A percentile compares a stretch with the other conserved stretches of the same genome.
Evolutionary conservation across 2,329 filamentous ascomycete genomes (phyloP).

Genomic region (Pyrenophora teres): DNA sequence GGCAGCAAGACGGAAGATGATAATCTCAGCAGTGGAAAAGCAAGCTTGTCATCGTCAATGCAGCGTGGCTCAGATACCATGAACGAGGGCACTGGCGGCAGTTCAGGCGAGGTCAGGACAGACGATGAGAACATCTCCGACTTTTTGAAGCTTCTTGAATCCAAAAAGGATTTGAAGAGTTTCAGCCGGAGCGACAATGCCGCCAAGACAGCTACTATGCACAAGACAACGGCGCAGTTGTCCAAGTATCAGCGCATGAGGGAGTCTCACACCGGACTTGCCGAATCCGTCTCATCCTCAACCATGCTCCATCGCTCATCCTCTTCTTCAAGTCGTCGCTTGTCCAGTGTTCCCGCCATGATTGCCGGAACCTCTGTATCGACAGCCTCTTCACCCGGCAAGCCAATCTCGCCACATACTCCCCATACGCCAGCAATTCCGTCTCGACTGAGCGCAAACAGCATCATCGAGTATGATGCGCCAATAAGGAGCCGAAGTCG

Average conservation of each 20-base stretch:
- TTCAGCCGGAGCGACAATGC: slow-evolving; percentile 69
- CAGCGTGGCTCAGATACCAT: slow-evolving; percentile 80
- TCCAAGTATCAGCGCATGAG: slow-evolving; percentile 86
- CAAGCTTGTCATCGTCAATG: slow-evolving; percentile 71
- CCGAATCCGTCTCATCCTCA: slow-evolving; percentile 92
- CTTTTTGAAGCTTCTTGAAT: slow-evolving; percentile 87
- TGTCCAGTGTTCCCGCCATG: slow-evolving; percentile 67
- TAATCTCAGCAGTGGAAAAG: slow-evolving; percentile 78
- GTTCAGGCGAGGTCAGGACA: slow-evolving; percentile 68
- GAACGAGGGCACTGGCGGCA: slow-evolving; percentile 68
- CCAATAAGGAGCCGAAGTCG: slow-evolving; percentile 40
- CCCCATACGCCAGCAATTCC: slow-evolving; percentile 93
- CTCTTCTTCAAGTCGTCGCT: slow-evolving; percentile 75
- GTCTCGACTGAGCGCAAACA: slow-evolving; percentile 89
- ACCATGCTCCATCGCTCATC: slow-evolving; percentile 82
- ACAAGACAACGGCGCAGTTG: slow-evolving; percentile 77
- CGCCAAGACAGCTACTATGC: slow-evolving; percentile 69
- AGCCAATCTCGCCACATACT: slow-evolving; percentile 86
- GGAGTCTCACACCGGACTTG: slow-evolving; percentile 85
- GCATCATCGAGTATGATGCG: slow-evolving; percentile 70
- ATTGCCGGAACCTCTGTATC: slow-evolving; percentile 72
- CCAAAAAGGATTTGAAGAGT: slow-evolving; percentile 81
- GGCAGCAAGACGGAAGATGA: slow-evolving; percentile 74
- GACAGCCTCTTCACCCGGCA: slow-evolving; percentile 83
- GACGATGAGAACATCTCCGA: slow-evolving; percentile 94